These are phyloP conservation scores for Lichtheimia corymbifera DNA, from an alignment of 371 early-diverging fungal genomes.

Conservation along the genomic window DNA sequence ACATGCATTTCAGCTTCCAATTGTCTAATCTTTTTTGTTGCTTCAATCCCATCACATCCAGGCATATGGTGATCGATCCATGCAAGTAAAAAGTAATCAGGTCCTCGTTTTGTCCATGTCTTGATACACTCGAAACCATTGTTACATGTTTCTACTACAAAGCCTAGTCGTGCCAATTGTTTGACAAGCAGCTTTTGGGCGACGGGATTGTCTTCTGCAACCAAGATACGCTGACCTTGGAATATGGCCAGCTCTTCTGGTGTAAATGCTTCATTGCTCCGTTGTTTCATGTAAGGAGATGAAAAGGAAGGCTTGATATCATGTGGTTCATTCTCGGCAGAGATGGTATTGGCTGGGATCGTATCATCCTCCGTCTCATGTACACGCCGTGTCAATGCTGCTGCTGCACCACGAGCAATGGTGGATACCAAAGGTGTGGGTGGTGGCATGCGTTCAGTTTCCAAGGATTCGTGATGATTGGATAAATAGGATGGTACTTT, in stretches of 20 bases:
- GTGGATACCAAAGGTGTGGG: neutral
- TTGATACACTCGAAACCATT: constrained; percentile 48
- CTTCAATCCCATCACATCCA: constrained; percentile 45
- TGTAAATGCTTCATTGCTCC: constrained; percentile 28
- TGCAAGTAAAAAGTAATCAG: constrained; percentile 36
- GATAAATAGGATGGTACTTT: neutral
- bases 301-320: constrained; percentile 17
- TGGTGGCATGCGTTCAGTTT: neutral
- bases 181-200: constrained; percentile 46
- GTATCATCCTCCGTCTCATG: neutral
- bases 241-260: constrained; percentile 43
- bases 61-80: constrained; percentile 58
- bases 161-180: constrained; percentile 37
- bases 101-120: constrained; percentile 37
- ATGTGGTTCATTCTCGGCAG: constrained; percentile 6
- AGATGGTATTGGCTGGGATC: neutral
- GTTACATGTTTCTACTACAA: constrained; percentile 41
- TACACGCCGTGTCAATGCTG: neutral
- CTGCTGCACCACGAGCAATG: neutral
- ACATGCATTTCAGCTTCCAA: constrained; percentile 29
- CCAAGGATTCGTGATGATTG: neutral
- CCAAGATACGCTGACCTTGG: constrained; percentile 37
- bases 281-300: constrained; percentile 16
- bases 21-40: constrained; percentile 37
- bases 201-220: constrained; percentile 47